Evolutionary conservation across 257 asterid species (phyloP).

Genomic region (Plantago major): DNA sequence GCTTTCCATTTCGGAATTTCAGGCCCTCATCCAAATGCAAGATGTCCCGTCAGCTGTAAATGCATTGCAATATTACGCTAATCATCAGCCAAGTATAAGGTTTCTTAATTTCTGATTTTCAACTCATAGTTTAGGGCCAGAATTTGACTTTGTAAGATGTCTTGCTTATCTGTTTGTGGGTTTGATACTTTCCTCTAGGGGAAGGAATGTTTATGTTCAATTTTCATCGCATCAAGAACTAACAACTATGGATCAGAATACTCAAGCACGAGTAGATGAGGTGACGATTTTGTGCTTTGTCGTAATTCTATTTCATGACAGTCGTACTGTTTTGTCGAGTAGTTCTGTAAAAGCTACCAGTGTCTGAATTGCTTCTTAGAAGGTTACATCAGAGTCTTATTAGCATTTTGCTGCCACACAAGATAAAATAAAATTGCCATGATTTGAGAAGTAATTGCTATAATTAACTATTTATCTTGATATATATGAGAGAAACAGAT

Average conservation of each 20-base stretch:
- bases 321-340: neutral
- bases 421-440: no score
- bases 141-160: conserved; percentile 2
- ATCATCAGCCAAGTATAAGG: conserved; percentile 94
- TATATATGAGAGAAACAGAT: no score
- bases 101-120: conserved; percentile 18
- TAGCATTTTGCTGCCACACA: neutral
- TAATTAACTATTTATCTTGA: no score
- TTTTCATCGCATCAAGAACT: conserved; percentile 98
- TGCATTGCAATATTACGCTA: conserved; percentile 78
- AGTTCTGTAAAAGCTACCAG: conserved; percentile 11
- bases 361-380: neutral
- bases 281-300: conserved; percentile 38
- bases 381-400: neutral
- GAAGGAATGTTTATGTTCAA: conserved; percentile 92
- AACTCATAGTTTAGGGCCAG: conserved; percentile 16
- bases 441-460: no score
- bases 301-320: neutral
- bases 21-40: conserved; percentile 99
- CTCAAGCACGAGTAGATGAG: conserved; percentile 96
- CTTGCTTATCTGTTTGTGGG: conserved; percentile 9
- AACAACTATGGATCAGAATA: conserved; percentile 83
- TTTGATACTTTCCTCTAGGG: conserved; percentile 43
- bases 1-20: conserved; percentile 16
- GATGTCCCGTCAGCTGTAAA: conserved; percentile 83